These are phyloP conservation scores for Dendrobium catenatum DNA, from an alignment of 106 monocot species.

Conservation along the genomic window DNA sequence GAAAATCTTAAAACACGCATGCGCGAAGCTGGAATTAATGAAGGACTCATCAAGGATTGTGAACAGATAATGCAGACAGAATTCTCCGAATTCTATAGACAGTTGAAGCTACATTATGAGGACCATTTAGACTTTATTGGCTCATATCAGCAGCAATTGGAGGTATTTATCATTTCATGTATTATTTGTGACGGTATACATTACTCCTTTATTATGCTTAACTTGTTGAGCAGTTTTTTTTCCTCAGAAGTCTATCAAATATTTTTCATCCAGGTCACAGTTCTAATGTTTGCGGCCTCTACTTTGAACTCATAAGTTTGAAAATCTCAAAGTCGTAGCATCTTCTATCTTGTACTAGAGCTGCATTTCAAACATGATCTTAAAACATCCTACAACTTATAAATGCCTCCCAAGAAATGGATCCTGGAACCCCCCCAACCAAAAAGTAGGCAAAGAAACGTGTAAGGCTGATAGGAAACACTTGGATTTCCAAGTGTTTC, in stretches of 20 bases:
- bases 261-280: not conserved
- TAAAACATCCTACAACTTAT: not conserved
- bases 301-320: not conserved
- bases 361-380: not conserved
- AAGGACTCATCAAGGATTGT: constrained; percentile 65
- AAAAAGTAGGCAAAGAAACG: not conserved
- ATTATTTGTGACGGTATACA: not conserved
- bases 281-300: not conserved
- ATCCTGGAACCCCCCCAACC: not conserved
- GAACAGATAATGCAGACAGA: constrained; percentile 80
- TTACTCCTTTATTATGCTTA: not conserved
- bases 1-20: constrained; percentile 68
- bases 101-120: constrained; percentile 50
- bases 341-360: not conserved
- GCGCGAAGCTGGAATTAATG: constrained; percentile 61
- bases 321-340: not conserved
- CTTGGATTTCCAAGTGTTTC: too few relatives aligned
- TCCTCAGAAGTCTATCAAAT: not conserved
- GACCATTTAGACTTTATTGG: constrained; percentile 51
- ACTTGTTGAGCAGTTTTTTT: not conserved
- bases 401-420: not conserved
- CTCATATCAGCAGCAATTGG: constrained; percentile 49
- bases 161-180: constrained; percentile 29
- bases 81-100: constrained; percentile 46
- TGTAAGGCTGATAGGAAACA: not conserved